Evolutionary conservation across 345 rosid species (phyloP).

Genomic region (Gossypium raimondii): DNA sequence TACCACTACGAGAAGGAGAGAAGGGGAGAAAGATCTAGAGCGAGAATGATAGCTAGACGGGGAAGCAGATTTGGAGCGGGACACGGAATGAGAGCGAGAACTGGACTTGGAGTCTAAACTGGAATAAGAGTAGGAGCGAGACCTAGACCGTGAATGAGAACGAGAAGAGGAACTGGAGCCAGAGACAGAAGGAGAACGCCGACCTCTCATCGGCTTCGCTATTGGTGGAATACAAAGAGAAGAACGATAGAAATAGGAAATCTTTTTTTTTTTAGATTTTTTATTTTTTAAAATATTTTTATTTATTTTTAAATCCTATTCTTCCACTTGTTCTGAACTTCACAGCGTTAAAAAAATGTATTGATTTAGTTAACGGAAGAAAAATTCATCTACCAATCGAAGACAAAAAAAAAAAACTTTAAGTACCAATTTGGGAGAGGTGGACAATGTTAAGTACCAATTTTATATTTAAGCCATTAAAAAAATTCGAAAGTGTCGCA

Average conservation of each 20-base stretch:
- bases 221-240: constrained; percentile 21
- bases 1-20: constrained; percentile 50
- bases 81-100: constrained; percentile 32
- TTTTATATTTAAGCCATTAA: no score
- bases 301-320: no score
- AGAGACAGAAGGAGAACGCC: constrained; percentile 53
- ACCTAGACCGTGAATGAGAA: constrained; percentile 26
- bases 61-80: constrained; percentile 35
- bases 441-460: no score
- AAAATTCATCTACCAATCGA: no score
- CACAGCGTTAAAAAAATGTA: no score
- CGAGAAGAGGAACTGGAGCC: constrained; percentile 52
- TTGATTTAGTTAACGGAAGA: no score
- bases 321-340: no score
- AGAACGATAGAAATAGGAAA: constrained; percentile 19
- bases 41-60: constrained; percentile 42
- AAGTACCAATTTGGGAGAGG: no score
- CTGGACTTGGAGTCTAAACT: constrained; percentile 42
- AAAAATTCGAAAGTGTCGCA: no score
- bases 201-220: constrained; percentile 78
- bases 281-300: no score
- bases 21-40: constrained; percentile 52
- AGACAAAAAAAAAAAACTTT: no score
- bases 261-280: constrained; percentile 19
- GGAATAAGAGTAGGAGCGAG: constrained; percentile 34